Conservation (phyloP, 768 basidiomycete genomes). For the Ramaria sp. region DNA sequence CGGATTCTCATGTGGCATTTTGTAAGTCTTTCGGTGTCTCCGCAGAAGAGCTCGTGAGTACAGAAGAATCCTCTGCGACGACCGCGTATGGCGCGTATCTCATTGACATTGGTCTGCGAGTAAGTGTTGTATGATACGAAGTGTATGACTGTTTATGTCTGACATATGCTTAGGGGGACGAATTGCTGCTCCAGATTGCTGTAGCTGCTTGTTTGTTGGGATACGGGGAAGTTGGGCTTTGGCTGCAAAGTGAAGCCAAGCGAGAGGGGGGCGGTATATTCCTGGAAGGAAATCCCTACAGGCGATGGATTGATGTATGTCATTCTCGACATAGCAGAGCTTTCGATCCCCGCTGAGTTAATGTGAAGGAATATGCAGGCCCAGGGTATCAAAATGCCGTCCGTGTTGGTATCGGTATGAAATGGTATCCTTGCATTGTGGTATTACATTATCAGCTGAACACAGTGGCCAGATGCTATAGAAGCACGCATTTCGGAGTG, state of each 20-base stretch:
- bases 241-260: slow-evolving; percentile 54
- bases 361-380: slow-evolving; percentile 59
- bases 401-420: slow-evolving; percentile 58
- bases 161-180: slow-evolving; percentile 42
- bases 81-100: slow-evolving; percentile 85
- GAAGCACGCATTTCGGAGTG: slow-evolving; percentile 51
- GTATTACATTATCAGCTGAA: not conserved
- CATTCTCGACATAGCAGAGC: not conserved
- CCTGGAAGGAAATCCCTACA: slow-evolving; percentile 64
- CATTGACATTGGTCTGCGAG: slow-evolving; percentile 65
- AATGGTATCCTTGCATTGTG: not conserved
- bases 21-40: slow-evolving; percentile 64
- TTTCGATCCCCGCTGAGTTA: slow-evolving; percentile 14
- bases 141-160: not conserved
- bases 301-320: slow-evolving; percentile 47
- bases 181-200: slow-evolving; percentile 64
- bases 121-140: slow-evolving; percentile 15
- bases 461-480: slow-evolving; percentile 48
- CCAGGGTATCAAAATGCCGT: slow-evolving; percentile 65
- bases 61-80: slow-evolving; percentile 59
- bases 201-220: slow-evolving; percentile 81
- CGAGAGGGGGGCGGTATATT: slow-evolving; percentile 41
- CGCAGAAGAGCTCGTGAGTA: slow-evolving; percentile 44
- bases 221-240: slow-evolving; percentile 86
- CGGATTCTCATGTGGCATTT: slow-evolving; percentile 57